Percentiles rank a stretch among this genome's conserved stretches.
phyloP scores from a whole-genome alignment of 2,329 filamentous ascomycete species.

The Claviceps sp. region DNA sequence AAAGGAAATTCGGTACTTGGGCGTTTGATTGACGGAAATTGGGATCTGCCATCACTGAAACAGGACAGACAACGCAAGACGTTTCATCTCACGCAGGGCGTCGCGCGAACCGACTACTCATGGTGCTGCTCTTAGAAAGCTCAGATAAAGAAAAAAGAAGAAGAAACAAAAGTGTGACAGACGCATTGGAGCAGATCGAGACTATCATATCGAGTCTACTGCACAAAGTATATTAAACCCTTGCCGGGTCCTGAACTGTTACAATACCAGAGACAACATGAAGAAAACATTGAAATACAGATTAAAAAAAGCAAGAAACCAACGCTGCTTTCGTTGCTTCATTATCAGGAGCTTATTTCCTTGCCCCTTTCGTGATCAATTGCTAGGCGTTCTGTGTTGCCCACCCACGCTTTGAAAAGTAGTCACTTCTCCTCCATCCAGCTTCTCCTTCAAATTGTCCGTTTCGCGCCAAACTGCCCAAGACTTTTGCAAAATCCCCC shows the following conservation, averaged over 20 bases:
- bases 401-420: not conserved
- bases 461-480: not conserved
- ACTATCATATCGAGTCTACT: too few relatives aligned
- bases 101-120: too few relatives aligned
- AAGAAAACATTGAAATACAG: not conserved
- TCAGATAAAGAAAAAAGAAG: not conserved
- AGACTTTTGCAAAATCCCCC: not conserved
- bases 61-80: too few relatives aligned
- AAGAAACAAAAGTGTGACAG: not conserved
- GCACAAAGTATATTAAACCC: not conserved
- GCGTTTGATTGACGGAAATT: too few relatives aligned
- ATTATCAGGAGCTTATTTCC: not conserved
- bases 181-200: too few relatives aligned
- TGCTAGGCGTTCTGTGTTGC: not conserved
- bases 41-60: too few relatives aligned
- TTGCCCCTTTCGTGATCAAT: not conserved
- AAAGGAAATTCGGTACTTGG: too few relatives aligned
- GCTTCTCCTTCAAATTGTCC: not conserved
- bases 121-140: too few relatives aligned
- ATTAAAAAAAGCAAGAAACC: not conserved
- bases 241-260: not conserved
- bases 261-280: not conserved
- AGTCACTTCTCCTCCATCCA: not conserved
- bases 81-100: too few relatives aligned
- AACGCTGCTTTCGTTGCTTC: constrained; percentile 1